Conservation (phyloP, 495 filamentous ascomycete species). For the Penicillium waksmanii region DNA sequence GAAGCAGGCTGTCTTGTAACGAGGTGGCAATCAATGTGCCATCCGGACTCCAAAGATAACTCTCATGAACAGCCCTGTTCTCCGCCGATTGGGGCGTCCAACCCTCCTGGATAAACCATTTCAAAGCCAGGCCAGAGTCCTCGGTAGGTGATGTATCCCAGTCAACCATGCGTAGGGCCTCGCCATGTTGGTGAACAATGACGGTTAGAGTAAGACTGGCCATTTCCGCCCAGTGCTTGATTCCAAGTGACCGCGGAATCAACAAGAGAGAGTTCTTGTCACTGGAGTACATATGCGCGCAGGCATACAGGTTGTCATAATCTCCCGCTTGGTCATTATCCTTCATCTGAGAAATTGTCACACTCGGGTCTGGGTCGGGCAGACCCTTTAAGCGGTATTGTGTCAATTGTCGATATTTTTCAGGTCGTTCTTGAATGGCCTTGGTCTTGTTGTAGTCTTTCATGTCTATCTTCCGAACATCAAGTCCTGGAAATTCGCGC, state of each 20-base stretch:
- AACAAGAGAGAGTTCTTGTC: slow-evolving; percentile 72
- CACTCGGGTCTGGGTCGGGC: slow-evolving; percentile 27
- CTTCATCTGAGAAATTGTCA: slow-evolving; percentile 16
- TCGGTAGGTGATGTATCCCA: slow-evolving; percentile 23
- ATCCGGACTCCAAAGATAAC: slow-evolving; percentile 64
- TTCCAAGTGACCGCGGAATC: slow-evolving; percentile 61
- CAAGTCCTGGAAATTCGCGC: slow-evolving; percentile 59
- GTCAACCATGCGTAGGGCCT: slow-evolving; percentile 46
- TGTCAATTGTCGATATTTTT: slow-evolving; percentile 61
- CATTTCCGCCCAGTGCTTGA: slow-evolving; percentile 56
- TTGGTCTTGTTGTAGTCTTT: slow-evolving; percentile 51
- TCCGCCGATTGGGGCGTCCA: slow-evolving; percentile 58
- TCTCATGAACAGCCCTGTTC: slow-evolving; percentile 63
- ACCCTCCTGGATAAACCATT: slow-evolving; percentile 73
- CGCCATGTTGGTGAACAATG: slow-evolving; percentile 56
- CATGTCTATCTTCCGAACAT: slow-evolving; percentile 69
- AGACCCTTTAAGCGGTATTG: slow-evolving; percentile 58
- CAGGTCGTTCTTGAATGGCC: slow-evolving; percentile 40
- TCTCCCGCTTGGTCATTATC: slow-evolving; percentile 36
- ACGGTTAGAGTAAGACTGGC: slow-evolving; percentile 65
- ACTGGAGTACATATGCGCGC: slow-evolving; percentile 66
- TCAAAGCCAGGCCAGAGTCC: slow-evolving; percentile 37
- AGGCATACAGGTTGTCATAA: slow-evolving; percentile 62
- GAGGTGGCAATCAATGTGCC: slow-evolving; percentile 65
- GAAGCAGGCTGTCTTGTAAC: slow-evolving; percentile 64